Base-by-base conservation (phyloP, 2,329 filamentous ascomycete species). In the Diatrype stigma region DNA sequence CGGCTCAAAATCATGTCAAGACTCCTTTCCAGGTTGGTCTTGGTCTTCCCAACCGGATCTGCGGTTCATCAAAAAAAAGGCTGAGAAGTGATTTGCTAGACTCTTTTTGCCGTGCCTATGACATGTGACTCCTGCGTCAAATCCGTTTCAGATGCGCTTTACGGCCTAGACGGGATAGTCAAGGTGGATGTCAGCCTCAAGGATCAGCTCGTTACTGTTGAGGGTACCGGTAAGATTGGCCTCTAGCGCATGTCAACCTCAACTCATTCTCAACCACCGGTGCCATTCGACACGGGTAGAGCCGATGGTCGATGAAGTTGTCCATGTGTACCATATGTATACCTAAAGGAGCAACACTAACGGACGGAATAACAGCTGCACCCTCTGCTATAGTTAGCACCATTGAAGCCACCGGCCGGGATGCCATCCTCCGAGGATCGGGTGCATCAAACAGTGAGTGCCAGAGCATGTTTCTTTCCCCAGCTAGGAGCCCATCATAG, bases 81-180 rank as follows among this genome's bases (percentile, higher is more conserved):
- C 47, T 32, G 32, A 44, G 45, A 48, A 30, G 19, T 28, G n/a
- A 21, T n/a, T 32, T 16, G 30, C 23, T 42, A 97, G 87, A 96
- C 93, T 54, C 87, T 93, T 58, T 97, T 97, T 71, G 91, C 93
- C 57, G 94, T 97, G 61, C 92, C 91, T 50, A 86, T 97, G 77
- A 90, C 86, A 72, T 97, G 94, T 75, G 87, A 96, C 63, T 78
- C 81, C 65, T 97, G 94, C 75, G 84, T 96, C 69, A 87, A 92
- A 70, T 86, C 90, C 63, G 85, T 99, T 67, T 90, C 90, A 63
- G 81, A 82, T 56, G 85, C 90, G 45, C 75, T 97, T 47, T 81
- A 87, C 69, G 84, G 87, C 64, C 74, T 97, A 42, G 78, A 83
- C 63, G 91, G 92, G 40, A 89, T 97, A 67, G 81, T 79, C 62